These are phyloP conservation scores for Phaeophleospora eucalypticola DNA, from an alignment of 2,329 filamentous ascomycete species.

Conservation along the genomic window DNA sequence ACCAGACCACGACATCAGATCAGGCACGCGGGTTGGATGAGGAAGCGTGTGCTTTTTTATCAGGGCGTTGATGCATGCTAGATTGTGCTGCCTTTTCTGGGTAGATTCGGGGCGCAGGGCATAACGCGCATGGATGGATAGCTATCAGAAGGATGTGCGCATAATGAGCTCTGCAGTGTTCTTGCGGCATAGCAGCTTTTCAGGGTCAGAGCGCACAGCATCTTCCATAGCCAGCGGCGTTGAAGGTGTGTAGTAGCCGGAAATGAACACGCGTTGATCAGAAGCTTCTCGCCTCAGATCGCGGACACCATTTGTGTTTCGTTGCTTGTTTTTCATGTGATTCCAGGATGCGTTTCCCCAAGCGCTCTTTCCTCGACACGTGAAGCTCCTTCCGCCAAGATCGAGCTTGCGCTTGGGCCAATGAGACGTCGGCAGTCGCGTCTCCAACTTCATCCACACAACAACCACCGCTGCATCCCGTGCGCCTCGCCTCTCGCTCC, in stretches of 20 bases:
- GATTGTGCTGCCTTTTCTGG: slow-evolving; percentile 20
- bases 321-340: too few relatives aligned
- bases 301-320: too few relatives aligned
- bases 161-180: slow-evolving; percentile 14
- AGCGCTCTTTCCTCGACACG: neutral
- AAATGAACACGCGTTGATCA: neutral
- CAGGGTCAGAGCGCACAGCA: slow-evolving; percentile 3
- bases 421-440: neutral
- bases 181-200: neutral
- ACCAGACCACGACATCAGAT: slow-evolving; percentile 6
- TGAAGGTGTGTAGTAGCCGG: slow-evolving; percentile 3
- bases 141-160: slow-evolving; percentile 19
- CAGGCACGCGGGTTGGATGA: slow-evolving; percentile 10
- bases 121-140: slow-evolving; percentile 15
- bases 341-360: too few relatives aligned
- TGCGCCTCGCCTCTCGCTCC: neutral
- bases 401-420: neutral
- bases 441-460: neutral
- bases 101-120: slow-evolving; percentile 19
- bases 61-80: slow-evolving; percentile 23
- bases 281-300: neutral
- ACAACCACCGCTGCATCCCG: neutral
- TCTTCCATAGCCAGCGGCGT: slow-evolving; percentile 5
- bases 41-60: slow-evolving; percentile 12
- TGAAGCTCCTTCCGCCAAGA: neutral